Evolutionary conservation across 2,329 filamentous ascomycete genomes (phyloP), one percentile per base, ranked within the genome.

Genomic region (Botryosphaeria dothidea): DNA sequence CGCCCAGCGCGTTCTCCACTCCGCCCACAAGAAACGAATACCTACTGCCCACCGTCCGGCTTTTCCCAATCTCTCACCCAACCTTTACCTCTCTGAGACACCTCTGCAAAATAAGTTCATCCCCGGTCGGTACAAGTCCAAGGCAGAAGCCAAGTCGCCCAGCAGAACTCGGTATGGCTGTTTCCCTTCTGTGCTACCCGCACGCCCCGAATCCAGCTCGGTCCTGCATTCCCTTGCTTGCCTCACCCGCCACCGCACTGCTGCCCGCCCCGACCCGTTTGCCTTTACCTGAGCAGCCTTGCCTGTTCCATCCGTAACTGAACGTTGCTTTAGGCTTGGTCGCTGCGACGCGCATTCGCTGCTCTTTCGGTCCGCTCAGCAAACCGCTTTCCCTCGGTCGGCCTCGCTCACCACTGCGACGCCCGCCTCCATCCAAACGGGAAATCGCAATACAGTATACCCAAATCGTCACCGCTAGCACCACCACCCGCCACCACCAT

Each of bases 61-160:
- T 74, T 75, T 77, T 70, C 75, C 75, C 73, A 75, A 77, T 75
- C 72, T 73, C 72, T 76, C 71, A 70, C 70, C 71, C 71, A 52
- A 43, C 73, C 77, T 78, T 77, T 74, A 51, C 76, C 73, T 74
- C 75, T 74, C 72, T 74, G 73, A 77, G 75, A 75, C 76, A 76
- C 71, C 72, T 73, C 62, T 58, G 51, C 62, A 63, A 54, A 63
- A 63, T 63, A 67, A 66, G 65, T 62, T 64, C 58, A 60, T 67
- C 56, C 63, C 66, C 48, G 62, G 62, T 65, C 56, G 62, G 65
- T 65, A 65, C 65, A 67, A 65, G 65, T 56, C 48, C 34, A 46
- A 57, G 34, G 58, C 58, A 56, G 46, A 61, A 61, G 65, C 62
- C 65, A 61, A 65, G 65, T 65, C 45, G 25, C 45, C 62, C 62